phyloP scores from a whole-genome alignment of 1,284 basidiomycete species.

The Marasmius fiardii region DNA sequence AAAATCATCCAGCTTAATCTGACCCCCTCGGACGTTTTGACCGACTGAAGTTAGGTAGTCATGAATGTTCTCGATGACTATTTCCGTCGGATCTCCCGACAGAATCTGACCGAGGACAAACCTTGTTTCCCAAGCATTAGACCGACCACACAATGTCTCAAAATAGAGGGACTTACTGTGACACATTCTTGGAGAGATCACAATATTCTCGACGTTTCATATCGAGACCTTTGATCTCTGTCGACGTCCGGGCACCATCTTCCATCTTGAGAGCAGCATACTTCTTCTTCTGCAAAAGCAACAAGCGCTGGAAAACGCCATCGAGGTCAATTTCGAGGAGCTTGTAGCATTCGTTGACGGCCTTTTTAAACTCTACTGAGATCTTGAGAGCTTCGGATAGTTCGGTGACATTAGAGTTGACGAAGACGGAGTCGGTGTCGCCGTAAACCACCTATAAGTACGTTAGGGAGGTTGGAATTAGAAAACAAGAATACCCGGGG shows the following conservation, averaged over 20 bases:
- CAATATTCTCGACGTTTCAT: constrained; percentile 99
- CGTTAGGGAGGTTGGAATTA: not conserved
- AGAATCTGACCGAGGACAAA: constrained; percentile 89
- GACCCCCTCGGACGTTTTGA: constrained; percentile 73
- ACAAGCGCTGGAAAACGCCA: constrained; percentile 88
- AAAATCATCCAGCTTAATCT: constrained; percentile 86
- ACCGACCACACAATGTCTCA: not conserved
- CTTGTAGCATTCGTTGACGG: constrained; percentile 94
- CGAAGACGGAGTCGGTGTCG: constrained; percentile 98
- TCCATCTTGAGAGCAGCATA: constrained; percentile 97
- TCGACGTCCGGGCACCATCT: constrained; percentile 70
- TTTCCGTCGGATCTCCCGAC: constrained; percentile 89
- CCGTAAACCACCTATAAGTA: constrained; percentile 90
- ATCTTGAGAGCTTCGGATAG: constrained; percentile 89
- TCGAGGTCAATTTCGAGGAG: constrained; percentile 98
- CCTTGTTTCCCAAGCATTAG: constrained; percentile 34
- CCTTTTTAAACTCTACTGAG: constrained; percentile 90
- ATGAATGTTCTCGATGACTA: constrained; percentile 89
- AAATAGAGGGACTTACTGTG: constrained; percentile 59
- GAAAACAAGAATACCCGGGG: not conserved
- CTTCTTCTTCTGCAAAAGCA: constrained; percentile 98
- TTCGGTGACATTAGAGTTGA: constrained; percentile 93
- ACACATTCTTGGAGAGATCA: constrained; percentile 87
- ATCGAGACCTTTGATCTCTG: constrained; percentile 96
- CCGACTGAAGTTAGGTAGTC: constrained; percentile 82